Conservation (phyloP, 2,329 filamentous ascomycete species). For the Pseudofabraea citricarpa region DNA sequence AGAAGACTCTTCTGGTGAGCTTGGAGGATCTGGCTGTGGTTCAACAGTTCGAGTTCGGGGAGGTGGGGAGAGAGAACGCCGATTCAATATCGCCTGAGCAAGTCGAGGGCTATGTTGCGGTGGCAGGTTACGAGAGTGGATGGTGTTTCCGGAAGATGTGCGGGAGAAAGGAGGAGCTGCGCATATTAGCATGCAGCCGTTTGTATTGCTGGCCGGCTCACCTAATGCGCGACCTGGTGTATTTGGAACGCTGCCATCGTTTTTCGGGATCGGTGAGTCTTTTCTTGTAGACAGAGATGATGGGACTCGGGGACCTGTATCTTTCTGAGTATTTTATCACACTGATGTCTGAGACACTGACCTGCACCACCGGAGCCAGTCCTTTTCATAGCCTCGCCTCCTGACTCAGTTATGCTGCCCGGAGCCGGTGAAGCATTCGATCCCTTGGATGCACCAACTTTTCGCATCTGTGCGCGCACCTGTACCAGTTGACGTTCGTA, state of each 20-base stretch:
- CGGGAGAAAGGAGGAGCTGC: conserved; percentile 26
- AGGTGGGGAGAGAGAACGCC: conserved; percentile 21
- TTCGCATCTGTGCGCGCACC: conserved; percentile 84
- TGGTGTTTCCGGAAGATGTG: conserved; percentile 25
- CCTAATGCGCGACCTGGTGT: conserved; percentile 17
- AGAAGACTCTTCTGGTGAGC: conserved; percentile 13
- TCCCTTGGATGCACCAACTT: conserved; percentile 54
- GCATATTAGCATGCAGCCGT: conserved; percentile 7
- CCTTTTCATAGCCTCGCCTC: conserved; percentile 45
- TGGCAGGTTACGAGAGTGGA: conserved; percentile 21
- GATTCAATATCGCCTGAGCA: conserved; percentile 17
- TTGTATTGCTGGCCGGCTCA: conserved; percentile 6
- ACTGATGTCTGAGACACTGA: conserved; percentile 1
- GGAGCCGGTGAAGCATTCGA: conserved; percentile 54
- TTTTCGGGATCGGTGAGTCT: conserved; percentile 21
- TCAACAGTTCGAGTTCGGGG: conserved; percentile 6
- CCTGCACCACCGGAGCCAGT: conserved; percentile 42
- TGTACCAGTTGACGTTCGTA: conserved; percentile 89
- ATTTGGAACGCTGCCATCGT: conserved; percentile 16
- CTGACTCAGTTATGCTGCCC: conserved; percentile 38
- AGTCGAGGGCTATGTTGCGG: conserved; percentile 20
- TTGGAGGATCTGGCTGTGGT: conserved; percentile 10
- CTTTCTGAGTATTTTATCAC: conserved; percentile 8
- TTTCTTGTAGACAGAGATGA: conserved; percentile 24
- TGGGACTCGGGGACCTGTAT: conserved; percentile 20